Conservation (phyloP, 345 rosid species). For the Lepidium africanum region DNA sequence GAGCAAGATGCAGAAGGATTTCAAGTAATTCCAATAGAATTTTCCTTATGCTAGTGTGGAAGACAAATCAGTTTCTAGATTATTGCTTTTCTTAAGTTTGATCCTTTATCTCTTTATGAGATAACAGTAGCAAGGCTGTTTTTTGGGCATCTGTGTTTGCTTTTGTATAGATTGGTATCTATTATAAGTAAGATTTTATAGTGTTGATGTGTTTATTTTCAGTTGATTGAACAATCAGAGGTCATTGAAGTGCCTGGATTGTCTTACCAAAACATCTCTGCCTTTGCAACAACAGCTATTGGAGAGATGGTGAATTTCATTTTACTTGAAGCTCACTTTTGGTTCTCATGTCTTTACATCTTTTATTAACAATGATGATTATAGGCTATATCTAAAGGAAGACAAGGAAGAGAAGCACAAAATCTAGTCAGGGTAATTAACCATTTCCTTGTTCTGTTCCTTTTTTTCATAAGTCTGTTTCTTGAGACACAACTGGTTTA, state of each 20-base stretch:
- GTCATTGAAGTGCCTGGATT: slow-evolving; percentile 49
- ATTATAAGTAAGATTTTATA: background rate
- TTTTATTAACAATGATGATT: background rate
- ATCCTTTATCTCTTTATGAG: background rate
- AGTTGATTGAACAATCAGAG: slow-evolving; percentile 68
- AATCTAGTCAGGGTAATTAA: slow-evolving; percentile 52
- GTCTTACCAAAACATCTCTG: slow-evolving; percentile 37
- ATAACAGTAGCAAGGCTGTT: background rate
- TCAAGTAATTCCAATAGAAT: slow-evolving; percentile 36
- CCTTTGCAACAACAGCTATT: slow-evolving; percentile 49
- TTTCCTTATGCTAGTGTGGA: background rate
- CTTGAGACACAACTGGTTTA: background rate
- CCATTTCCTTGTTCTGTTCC: background rate
- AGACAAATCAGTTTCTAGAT: background rate
- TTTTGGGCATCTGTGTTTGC: background rate
- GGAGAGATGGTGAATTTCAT: slow-evolving; percentile 65
- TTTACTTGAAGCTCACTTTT: background rate
- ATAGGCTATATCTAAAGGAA: slow-evolving; percentile 75
- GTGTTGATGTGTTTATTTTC: slow-evolving; percentile 2
- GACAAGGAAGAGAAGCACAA: slow-evolving; percentile 91
- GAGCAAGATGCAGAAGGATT: slow-evolving; percentile 70
- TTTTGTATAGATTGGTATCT: background rate
- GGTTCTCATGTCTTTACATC: background rate
- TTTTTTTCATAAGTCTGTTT: background rate
- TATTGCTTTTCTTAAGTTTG: background rate